Evolutionary conservation across 768 basidiomycete genomes (phyloP).

Genomic region (Suillus sp.): DNA sequence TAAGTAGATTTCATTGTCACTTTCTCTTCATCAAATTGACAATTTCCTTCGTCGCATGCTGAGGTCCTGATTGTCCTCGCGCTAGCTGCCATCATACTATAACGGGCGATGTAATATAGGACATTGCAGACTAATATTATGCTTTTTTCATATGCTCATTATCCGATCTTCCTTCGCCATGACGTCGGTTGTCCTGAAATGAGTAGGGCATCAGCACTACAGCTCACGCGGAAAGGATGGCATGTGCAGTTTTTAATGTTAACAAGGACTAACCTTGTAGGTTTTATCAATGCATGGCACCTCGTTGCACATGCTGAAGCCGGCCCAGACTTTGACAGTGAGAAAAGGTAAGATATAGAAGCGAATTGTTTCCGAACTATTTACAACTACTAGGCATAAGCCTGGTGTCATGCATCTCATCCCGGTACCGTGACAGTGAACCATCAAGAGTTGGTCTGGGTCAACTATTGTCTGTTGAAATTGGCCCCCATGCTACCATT

Average conservation of each 20-base stretch:
- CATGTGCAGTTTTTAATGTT: background rate
- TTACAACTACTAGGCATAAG: background rate
- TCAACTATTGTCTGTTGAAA: background rate
- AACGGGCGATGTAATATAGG: background rate
- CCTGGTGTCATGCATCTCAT: background rate
- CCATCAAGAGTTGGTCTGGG: background rate
- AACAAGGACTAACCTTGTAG: background rate
- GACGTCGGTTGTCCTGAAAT: background rate
- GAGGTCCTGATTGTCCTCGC: background rate
- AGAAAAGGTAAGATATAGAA: background rate
- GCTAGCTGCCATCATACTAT: background rate
- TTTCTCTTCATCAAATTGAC: background rate
- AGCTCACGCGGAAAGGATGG: background rate
- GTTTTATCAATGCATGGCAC: background rate
- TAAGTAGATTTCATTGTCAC: background rate
- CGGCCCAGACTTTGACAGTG: background rate
- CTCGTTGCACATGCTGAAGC: background rate
- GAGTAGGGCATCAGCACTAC: background rate
- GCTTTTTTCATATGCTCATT: background rate
- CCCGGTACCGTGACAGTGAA: background rate
- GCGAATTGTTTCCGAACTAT: background rate
- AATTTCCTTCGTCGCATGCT: background rate
- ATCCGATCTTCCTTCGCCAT: background rate
- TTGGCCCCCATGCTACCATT: conserved; percentile 50
- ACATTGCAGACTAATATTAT: background rate